A percentile compares a stretch with the other conserved stretches of the same genome.
Evolutionary conservation across 257 asterid genomes (phyloP).

Genomic region (Salvia miltiorrhiza): DNA sequence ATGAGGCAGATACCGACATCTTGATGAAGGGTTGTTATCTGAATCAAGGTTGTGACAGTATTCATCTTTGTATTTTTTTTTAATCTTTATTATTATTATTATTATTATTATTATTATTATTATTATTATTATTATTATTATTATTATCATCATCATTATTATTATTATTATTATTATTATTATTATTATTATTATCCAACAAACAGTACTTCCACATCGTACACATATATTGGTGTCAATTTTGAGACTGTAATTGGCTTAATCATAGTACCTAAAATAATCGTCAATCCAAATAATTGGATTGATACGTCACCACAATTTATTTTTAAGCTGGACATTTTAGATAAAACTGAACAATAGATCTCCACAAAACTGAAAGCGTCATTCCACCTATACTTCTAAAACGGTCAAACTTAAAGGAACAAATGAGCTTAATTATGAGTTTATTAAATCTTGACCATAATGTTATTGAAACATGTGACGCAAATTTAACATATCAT

Average conservation of each 20-base stretch:
- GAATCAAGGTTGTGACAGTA: not conserved
- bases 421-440: no score
- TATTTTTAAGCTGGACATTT: no score
- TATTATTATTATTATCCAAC: not conserved
- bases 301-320: not conserved
- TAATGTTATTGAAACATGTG: no score
- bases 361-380: no score
- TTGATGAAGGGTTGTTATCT: not conserved
- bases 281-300: no score
- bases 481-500: no score
- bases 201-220: not conserved
- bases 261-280: not conserved
- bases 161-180: not conserved
- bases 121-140: not conserved
- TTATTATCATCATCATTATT: no score
- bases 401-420: no score
- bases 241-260: not conserved
- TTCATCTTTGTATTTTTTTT: not conserved
- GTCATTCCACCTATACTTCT: no score
- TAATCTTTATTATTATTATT: not conserved
- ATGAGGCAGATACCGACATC: not conserved
- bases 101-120: not conserved
- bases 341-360: no score
- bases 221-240: slow-evolving; percentile 1
- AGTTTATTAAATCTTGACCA: no score